phyloP scores from a whole-genome alignment of 2,329 filamentous ascomycete genomes.

The Hymenoscyphus scutula region DNA sequence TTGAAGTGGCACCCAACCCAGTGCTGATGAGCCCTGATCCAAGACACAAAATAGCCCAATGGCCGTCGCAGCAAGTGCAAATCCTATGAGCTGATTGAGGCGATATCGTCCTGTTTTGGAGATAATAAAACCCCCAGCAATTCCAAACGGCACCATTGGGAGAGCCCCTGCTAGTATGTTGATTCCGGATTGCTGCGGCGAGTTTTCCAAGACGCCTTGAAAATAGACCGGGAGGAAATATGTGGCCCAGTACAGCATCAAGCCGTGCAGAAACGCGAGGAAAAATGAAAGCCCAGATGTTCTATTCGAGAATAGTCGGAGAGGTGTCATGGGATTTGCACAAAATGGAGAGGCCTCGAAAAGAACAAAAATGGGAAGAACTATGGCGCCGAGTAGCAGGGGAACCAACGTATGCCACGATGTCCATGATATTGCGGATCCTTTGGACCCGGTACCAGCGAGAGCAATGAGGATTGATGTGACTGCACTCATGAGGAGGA shows the following conservation, averaged over 20 bases:
- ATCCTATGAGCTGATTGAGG: constrained; percentile 12
- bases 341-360: constrained; percentile 9
- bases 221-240: constrained; percentile 50
- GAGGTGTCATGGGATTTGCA: constrained; percentile 10
- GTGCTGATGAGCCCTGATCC: constrained; percentile 36
- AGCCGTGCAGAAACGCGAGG: constrained; percentile 40
- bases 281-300: constrained; percentile 24
- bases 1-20: constrained; percentile 44
- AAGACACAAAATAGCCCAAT: constrained; percentile 18
- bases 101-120: constrained; percentile 27
- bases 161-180: constrained; percentile 41
- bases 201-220: constrained; percentile 42
- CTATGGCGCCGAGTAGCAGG: constrained; percentile 4
- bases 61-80: constrained; percentile 13
- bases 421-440: constrained; percentile 6
- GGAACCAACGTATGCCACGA: constrained; percentile 10
- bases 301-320: constrained; percentile 7
- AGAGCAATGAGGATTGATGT: constrained; percentile 6
- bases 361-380: background rate
- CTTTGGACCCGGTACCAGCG: background rate
- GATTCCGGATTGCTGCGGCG: constrained; percentile 38
- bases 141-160: constrained; percentile 16
- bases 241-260: constrained; percentile 38
- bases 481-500: background rate
- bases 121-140: constrained; percentile 22